Evolutionary conservation across 2,329 filamentous ascomycete genomes (phyloP).

Genomic region (Trichoderma oligosporum): DNA sequence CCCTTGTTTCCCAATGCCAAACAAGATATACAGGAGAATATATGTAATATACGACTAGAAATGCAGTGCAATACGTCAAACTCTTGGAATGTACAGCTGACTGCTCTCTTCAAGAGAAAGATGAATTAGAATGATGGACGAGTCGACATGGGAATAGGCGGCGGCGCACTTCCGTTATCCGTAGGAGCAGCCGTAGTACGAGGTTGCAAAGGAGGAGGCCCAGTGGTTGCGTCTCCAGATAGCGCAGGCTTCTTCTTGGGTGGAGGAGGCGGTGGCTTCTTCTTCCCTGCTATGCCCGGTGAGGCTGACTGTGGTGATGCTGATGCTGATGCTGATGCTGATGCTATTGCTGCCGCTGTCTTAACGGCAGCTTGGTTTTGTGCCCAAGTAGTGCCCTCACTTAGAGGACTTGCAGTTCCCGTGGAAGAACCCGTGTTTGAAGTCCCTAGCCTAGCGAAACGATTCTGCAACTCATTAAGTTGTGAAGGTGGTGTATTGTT

Average conservation of each 20-base stretch:
- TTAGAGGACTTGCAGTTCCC: slow-evolving; percentile 26
- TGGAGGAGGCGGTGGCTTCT: slow-evolving; percentile 51
- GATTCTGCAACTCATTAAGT: slow-evolving; percentile 63
- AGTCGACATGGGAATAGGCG: slow-evolving; percentile 52
- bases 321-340: slow-evolving; percentile 29
- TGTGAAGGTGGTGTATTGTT: slow-evolving; percentile 35
- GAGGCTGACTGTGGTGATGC: slow-evolving; percentile 9
- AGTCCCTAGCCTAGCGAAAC: slow-evolving; percentile 56
- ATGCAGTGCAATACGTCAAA: neutral
- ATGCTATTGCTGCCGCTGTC: slow-evolving; percentile 46
- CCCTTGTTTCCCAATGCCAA: slow-evolving; percentile 1
- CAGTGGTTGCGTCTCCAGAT: slow-evolving; percentile 21
- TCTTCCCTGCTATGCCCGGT: slow-evolving; percentile 40
- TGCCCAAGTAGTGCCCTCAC: slow-evolving; percentile 57
- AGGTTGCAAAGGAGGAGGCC: neutral
- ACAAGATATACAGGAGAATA: neutral
- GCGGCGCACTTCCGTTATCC: slow-evolving; percentile 37
- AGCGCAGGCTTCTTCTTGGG: slow-evolving; percentile 51
- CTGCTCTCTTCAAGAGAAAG: neutral
- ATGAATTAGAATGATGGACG: slow-evolving; percentile 42
- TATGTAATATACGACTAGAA: neutral
- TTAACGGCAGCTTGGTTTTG: slow-evolving; percentile 62
- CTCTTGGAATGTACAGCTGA: neutral
- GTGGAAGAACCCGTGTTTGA: slow-evolving; percentile 27
- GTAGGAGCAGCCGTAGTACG: slow-evolving; percentile 16